Evolutionary conservation across 805 yeast species (phyloP).

Genomic region (Kregervanrija fluxuum): DNA sequence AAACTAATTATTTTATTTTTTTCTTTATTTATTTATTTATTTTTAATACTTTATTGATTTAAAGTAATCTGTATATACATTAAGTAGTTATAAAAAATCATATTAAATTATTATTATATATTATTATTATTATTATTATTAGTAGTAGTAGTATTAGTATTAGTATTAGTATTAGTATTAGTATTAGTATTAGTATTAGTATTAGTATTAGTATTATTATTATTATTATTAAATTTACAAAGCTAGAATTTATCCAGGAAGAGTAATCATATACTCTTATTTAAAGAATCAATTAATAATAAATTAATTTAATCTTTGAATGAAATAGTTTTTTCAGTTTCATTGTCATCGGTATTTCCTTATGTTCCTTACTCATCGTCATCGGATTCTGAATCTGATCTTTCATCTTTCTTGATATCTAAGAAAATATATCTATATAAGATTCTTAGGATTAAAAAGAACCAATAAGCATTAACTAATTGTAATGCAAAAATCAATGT

Average conservation of each 20-base stretch:
- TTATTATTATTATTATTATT: too few relatives aligned
- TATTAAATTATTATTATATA: too few relatives aligned
- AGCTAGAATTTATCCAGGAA: too few relatives aligned
- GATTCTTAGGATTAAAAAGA: constrained; percentile 72
- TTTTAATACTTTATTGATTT: neutral
- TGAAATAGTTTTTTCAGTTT: neutral
- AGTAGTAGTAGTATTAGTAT: too few relatives aligned
- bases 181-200: too few relatives aligned
- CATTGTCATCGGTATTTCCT: constrained; percentile 7
- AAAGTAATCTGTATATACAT: too few relatives aligned
- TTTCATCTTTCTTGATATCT: constrained; percentile 67
- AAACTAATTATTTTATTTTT: neutral
- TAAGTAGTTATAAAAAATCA: too few relatives aligned
- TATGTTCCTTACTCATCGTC: constrained; percentile 24
- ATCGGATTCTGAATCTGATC: constrained; percentile 81
- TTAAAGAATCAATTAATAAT: neutral
- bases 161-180: too few relatives aligned
- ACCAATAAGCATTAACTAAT: constrained; percentile 83
- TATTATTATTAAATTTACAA: too few relatives aligned
- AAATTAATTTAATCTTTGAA: neutral
- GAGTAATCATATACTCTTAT: too few relatives aligned
- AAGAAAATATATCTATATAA: constrained; percentile 54
- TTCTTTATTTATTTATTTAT: neutral
- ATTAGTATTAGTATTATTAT: too few relatives aligned
- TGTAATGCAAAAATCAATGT: constrained; percentile 72